Percentiles rank a stretch among this genome's conserved stretches.
phyloP scores from a whole-genome alignment of 108 stramenopile species.

The Skeletonema costatum region DNA sequence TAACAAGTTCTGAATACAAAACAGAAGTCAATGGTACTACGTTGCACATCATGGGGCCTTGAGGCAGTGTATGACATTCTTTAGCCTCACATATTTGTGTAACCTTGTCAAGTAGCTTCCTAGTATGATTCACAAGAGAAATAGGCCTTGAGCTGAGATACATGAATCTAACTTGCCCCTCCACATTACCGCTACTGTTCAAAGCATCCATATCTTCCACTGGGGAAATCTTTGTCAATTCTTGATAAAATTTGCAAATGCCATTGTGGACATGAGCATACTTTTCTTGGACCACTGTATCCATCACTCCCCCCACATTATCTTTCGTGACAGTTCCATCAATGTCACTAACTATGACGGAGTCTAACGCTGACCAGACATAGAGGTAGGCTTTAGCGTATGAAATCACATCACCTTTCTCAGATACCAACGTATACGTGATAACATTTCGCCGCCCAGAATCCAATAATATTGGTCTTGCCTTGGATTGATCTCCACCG shows the following conservation, averaged over 20 bases:
- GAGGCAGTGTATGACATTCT: slow-evolving; percentile 50
- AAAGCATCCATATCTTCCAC: slow-evolving; percentile 8
- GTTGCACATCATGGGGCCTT: slow-evolving; percentile 76
- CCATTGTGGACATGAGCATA: slow-evolving; percentile 67
- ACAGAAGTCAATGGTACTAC: slow-evolving; percentile 62
- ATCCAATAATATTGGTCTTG: slow-evolving; percentile 24
- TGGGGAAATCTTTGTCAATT: slow-evolving; percentile 8
- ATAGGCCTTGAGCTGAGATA: slow-evolving; percentile 83
- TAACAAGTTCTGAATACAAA: slow-evolving; percentile 69
- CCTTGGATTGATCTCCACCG: background rate
- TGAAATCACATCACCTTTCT: slow-evolving; percentile 23
- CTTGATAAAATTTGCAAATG: slow-evolving; percentile 66
- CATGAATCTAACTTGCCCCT: slow-evolving; percentile 60
- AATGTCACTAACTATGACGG: slow-evolving; percentile 70
- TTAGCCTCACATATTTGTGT: slow-evolving; percentile 9
- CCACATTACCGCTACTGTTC: background rate
- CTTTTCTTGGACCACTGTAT: slow-evolving; percentile 64
- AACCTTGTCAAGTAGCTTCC: slow-evolving; percentile 55
- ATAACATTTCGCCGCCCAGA: slow-evolving; percentile 42
- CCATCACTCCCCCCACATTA: slow-evolving; percentile 73
- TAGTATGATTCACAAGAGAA: slow-evolving; percentile 55
- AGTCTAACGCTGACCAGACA: slow-evolving; percentile 65
- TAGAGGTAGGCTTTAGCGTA: slow-evolving; percentile 60
- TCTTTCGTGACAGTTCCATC: slow-evolving; percentile 87
- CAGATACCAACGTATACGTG: slow-evolving; percentile 27